Base-by-base conservation (phyloP, 192 early-diverging fungal genomes). In the Backusella morwellensis region DNA sequence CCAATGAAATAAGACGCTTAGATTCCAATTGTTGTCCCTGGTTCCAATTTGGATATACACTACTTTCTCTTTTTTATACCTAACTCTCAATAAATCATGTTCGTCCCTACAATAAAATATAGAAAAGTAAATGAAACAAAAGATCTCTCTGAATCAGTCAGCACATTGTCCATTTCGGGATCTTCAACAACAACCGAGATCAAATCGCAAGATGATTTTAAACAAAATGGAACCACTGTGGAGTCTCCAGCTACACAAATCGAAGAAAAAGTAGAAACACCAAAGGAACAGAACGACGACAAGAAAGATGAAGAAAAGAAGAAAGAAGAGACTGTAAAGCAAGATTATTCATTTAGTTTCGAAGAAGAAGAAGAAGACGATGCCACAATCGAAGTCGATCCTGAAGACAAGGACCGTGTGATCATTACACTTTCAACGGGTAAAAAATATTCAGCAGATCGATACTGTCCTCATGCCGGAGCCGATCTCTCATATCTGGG, bases 401-500 rank as follows among this genome's bases (percentile, higher is more conserved):
- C 76, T 23, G 40, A 71, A 29, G 76, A 81, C 52, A 73, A 81
- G 19, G 78, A 80, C 0, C 75, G 79, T 7, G 71, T 83, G 21
- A 44, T 83, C 1, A 68, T 83, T 9, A 83, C 82, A 14, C 73
- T 83, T 19, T 73, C 82, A 3, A 59, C 75, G 69, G 82, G 82
- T 19, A 77, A 50, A 72, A 67, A 77, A 50, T 83, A 77, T 35
- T 66, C 68, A 35, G 76, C 78, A 11, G 82, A 83, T 68, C 75
- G 82, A 32, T 83, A 83, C 52, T 83, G 82, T 42, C 78, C 82
- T 36, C 82, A 83, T 72, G 78, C 72, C 47, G 79, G 82, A 17
- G 82, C 82, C 0, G 82, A 83, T 35, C 67, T 83, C 1, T 69
- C 76, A 3, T 71, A 38, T 47, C 73, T 72, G 26, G 82, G 75